Evolutionary conservation across 176 grass and related monocot species (phyloP).

Genomic region (Hordeum marinum): DNA sequence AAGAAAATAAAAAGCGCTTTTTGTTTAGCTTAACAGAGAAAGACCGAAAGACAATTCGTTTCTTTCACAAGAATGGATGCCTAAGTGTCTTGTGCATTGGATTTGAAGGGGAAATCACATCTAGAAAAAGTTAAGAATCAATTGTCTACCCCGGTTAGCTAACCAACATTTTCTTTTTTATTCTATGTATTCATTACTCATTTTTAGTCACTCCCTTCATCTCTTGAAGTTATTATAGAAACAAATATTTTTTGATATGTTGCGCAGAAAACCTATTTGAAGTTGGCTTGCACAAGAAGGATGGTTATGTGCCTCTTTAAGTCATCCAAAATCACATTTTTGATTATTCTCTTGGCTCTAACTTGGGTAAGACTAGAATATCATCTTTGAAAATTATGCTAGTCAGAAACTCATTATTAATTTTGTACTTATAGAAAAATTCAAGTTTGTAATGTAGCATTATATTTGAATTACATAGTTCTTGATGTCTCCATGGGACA

Average conservation of each 20-base stretch:
- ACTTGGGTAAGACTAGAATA: no score
- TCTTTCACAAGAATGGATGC: no score
- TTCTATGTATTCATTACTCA: neutral
- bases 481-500: no score
- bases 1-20: no score
- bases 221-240: neutral
- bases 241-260: slow-evolving; percentile 30
- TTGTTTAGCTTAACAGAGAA: no score
- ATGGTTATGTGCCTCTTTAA: slow-evolving; percentile 81
- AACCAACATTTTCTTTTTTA: neutral
- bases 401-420: neutral
- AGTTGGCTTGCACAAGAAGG: slow-evolving; percentile 69
- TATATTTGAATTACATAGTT: neutral
- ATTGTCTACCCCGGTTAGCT: slow-evolving; percentile 74
- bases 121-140: slow-evolving; percentile 77
- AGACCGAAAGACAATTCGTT: no score
- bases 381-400: no score
- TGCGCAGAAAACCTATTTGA: slow-evolving; percentile 75
- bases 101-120: no score
- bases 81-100: no score
- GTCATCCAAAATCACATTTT: slow-evolving; percentile 60
- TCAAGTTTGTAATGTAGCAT: neutral
- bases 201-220: neutral
- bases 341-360: slow-evolving; percentile 20
- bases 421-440: neutral